Conservation (phyloP, 2,329 filamentous ascomycete genomes). For the Venturia oleaginea region DNA sequence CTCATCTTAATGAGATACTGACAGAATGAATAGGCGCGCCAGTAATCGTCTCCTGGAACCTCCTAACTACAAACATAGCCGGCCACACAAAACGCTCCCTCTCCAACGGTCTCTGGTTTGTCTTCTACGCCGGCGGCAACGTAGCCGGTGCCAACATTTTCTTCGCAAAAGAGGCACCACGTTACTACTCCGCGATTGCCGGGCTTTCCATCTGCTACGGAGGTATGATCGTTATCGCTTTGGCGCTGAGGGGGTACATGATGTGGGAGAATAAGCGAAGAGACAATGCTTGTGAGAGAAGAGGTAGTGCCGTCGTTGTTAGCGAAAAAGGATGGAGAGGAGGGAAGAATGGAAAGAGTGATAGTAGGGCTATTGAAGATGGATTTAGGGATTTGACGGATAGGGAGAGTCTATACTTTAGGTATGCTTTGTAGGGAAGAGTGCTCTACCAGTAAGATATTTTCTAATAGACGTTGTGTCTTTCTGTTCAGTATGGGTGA, state of each 20-base stretch:
- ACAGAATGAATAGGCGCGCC: constrained; percentile 30
- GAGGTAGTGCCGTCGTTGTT: neutral
- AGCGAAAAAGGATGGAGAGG: constrained; percentile 20
- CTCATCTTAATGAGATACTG: neutral
- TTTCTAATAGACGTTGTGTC: too few species aligned
- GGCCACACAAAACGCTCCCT: constrained; percentile 20
- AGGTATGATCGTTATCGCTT: neutral
- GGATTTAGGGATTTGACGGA: constrained; percentile 30
- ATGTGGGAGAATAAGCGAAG: constrained; percentile 5
- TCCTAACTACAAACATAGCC: constrained; percentile 26
- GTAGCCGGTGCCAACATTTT: constrained; percentile 9
- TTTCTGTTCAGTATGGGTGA: neutral
- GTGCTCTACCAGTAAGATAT: neutral
- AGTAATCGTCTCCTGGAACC: constrained; percentile 44
- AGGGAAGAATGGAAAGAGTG: constrained; percentile 16
- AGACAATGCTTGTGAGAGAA: constrained; percentile 5
- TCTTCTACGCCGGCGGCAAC: constrained; percentile 13
- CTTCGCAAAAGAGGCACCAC: constrained; percentile 1
- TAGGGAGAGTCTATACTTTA: constrained; percentile 25
- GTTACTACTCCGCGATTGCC: neutral
- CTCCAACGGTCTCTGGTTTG: constrained; percentile 16
- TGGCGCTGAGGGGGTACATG: constrained; percentile 3
- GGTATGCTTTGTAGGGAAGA: constrained; percentile 23
- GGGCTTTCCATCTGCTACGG: neutral
- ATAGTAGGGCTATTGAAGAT: constrained; percentile 24